Conservation (phyloP, 129 eudicot genomes). For the Escallonia herrerae region DNA sequence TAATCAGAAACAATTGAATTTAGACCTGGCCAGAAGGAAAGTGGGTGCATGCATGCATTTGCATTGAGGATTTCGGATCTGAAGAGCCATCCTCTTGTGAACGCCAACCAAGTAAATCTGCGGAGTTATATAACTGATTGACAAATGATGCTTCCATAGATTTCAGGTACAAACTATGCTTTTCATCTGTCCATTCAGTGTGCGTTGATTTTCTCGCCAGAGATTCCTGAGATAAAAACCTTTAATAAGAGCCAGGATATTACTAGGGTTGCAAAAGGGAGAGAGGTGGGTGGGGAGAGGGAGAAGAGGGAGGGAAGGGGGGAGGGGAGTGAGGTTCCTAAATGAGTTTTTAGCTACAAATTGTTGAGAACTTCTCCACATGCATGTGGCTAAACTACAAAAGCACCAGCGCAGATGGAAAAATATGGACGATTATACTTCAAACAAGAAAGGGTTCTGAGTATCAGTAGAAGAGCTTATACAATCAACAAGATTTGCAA, state of each 20-base stretch:
- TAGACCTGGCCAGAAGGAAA: conserved; percentile 48
- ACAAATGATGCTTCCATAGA: conserved; percentile 81
- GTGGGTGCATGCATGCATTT: conserved; percentile 13
- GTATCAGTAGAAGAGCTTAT: not conserved
- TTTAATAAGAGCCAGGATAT: conserved; percentile 7
- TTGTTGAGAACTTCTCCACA: not conserved
- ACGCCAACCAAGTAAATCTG: conserved; percentile 30
- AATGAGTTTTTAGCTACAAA: not conserved
- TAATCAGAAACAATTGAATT: conserved; percentile 10
- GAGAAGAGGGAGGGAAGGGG: too few species aligned
- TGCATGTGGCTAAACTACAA: not conserved
- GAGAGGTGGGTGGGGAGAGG: too few species aligned
- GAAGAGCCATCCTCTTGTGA: conserved; percentile 27
- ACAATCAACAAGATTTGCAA: not conserved
- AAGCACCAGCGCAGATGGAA: not conserved
- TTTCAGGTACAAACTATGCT: conserved; percentile 70
- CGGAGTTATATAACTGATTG: conserved; percentile 52
- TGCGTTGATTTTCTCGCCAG: conserved; percentile 18
- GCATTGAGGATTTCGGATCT: conserved; percentile 27
- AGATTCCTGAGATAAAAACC: conserved; percentile 9
- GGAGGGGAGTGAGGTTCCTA: too few species aligned
- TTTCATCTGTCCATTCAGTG: conserved; percentile 69
- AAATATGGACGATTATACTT: not conserved
- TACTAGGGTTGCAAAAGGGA: too few species aligned
- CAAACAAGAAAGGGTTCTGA: not conserved